phyloP scores from a whole-genome alignment of 352 stramenopile genomes.

The Pythium dissimile region DNA sequence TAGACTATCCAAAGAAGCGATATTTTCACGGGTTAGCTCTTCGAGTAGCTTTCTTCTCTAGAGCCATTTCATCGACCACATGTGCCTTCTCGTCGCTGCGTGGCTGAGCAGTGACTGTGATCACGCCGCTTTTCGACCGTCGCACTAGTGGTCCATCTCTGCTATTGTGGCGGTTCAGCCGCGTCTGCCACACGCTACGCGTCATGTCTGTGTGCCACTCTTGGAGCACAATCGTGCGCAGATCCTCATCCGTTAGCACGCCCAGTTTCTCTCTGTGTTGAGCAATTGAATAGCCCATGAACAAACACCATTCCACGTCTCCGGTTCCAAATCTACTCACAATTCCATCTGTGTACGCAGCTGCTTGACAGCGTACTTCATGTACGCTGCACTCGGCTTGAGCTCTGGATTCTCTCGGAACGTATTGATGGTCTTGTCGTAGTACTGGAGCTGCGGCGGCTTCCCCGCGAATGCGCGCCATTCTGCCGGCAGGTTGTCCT shows the following conservation, averaged over 20 bases:
- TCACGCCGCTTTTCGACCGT: slow-evolving; percentile 44
- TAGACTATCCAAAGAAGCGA: background rate
- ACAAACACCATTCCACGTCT: background rate
- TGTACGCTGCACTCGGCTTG: slow-evolving; percentile 42
- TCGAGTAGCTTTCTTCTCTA: slow-evolving; percentile 1
- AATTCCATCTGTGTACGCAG: slow-evolving; percentile 37
- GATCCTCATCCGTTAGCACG: slow-evolving; percentile 38
- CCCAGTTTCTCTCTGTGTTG: slow-evolving; percentile 10
- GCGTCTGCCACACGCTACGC: slow-evolving; percentile 41
- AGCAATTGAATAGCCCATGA: background rate
- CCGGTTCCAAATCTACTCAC: slow-evolving; percentile 18
- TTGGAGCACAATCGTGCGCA: slow-evolving; percentile 43
- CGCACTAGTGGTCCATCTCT: slow-evolving; percentile 47
- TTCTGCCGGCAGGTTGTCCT: slow-evolving; percentile 31
- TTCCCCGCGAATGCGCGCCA: slow-evolving; percentile 45
- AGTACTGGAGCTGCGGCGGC: slow-evolving; percentile 60
- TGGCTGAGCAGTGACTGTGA: slow-evolving; percentile 39
- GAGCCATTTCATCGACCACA: slow-evolving; percentile 13
- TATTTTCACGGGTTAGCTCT: background rate
- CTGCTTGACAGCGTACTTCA: slow-evolving; percentile 33
- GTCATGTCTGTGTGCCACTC: slow-evolving; percentile 69
- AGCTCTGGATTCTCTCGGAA: slow-evolving; percentile 55
- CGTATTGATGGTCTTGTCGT: slow-evolving; percentile 55
- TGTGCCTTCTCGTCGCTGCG: background rate
- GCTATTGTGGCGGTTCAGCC: slow-evolving; percentile 61